These are phyloP conservation scores for Cyanidioschyzon merolae DNA, from an alignment of 23 red algal genomes.

Conservation along the genomic window DNA sequence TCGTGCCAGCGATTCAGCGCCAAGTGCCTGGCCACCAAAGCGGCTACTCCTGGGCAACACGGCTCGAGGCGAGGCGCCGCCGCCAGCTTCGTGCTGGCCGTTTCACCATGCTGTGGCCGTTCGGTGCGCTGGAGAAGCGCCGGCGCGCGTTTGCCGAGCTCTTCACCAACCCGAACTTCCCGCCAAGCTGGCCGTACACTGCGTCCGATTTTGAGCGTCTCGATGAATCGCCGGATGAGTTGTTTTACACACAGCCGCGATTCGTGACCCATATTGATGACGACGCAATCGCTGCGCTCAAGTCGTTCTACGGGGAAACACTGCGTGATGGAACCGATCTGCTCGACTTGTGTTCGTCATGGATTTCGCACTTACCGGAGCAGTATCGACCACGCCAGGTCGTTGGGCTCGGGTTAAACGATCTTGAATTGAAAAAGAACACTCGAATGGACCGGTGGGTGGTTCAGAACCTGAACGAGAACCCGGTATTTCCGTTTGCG, in stretches of 20 bases:
- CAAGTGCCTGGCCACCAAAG: too few species aligned
- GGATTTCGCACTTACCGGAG: constrained; percentile 85
- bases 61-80: too few species aligned
- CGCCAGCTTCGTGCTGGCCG: too few species aligned
- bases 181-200: constrained; percentile 63
- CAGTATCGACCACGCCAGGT: constrained; percentile 27
- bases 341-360: constrained; percentile 79
- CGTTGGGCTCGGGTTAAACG: constrained; percentile 55
- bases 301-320: constrained; percentile 45
- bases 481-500: constrained; percentile 33
- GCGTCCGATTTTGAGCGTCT: constrained; percentile 53
- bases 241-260: constrained; percentile 70
- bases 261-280: constrained; percentile 93
- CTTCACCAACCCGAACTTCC: not conserved
- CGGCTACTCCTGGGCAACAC: too few species aligned
- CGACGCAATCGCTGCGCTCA: constrained; percentile 52
- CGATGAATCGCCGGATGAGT: constrained; percentile 48
- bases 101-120: not conserved
- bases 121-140: not conserved
- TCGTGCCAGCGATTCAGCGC: too few species aligned
- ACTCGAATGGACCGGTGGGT: constrained; percentile 27
- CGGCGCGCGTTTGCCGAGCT: not conserved
- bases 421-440: constrained; percentile 43
- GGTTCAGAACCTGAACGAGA: constrained; percentile 48
- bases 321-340: constrained; percentile 37